Conservation (phyloP, 306 rosid genomes). For the Myrica gale region DNA sequence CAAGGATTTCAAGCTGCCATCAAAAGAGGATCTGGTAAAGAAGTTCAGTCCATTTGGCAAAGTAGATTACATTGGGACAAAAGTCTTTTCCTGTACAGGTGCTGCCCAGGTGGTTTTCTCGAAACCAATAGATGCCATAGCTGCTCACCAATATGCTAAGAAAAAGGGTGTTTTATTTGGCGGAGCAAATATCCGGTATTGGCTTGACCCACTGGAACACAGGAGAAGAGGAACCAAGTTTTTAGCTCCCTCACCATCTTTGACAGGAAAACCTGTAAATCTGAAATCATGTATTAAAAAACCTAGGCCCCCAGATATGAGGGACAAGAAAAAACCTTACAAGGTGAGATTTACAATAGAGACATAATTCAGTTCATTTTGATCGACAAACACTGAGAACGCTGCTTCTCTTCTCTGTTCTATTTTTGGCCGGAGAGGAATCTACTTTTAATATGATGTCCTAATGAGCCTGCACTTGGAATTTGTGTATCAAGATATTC, state of each 20-base stretch:
- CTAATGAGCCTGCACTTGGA: too few relatives aligned
- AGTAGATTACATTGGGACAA: slow-evolving; percentile 34
- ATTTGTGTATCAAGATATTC: too few relatives aligned
- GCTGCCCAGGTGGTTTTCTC: slow-evolving; percentile 38
- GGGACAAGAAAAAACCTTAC: background rate
- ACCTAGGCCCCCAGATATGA: background rate
- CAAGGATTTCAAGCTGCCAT: slow-evolving; percentile 36
- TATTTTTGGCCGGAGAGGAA: too few relatives aligned
- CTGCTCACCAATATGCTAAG: slow-evolving; percentile 39
- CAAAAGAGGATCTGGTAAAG: slow-evolving; percentile 32
- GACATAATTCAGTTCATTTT: slow-evolving; percentile 24
- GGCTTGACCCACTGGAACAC: slow-evolving; percentile 33
- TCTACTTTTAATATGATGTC: too few relatives aligned
- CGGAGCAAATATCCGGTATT: slow-evolving; percentile 31
- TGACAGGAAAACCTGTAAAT: slow-evolving; percentile 20
- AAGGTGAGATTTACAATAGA: slow-evolving; percentile 43
- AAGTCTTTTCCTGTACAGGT: slow-evolving; percentile 12
- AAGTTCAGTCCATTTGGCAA: slow-evolving; percentile 44
- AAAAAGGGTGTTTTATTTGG: slow-evolving; percentile 30
- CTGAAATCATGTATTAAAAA: slow-evolving; percentile 24
- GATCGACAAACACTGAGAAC: background rate
- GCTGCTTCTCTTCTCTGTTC: background rate
- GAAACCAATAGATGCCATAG: slow-evolving; percentile 30
- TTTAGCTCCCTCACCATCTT: slow-evolving; percentile 15
- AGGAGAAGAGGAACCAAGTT: slow-evolving; percentile 20